These are phyloP conservation scores for Drosera capensis DNA, from an alignment of 148 eudicot genomes.

Conservation along the genomic window DNA sequence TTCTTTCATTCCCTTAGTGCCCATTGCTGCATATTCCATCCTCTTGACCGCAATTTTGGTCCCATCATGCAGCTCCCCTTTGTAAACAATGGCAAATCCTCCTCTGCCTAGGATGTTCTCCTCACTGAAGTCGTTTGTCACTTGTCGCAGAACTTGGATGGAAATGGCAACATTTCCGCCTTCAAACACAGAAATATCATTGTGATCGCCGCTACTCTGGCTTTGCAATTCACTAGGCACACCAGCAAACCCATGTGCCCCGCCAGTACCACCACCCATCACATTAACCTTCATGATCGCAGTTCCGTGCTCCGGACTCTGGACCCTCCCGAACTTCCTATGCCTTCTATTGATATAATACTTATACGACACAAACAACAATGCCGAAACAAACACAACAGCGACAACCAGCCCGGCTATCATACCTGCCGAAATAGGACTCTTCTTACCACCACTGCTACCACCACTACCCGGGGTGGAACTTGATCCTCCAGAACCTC, in stretches of 20 bases:
- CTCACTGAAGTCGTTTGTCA: constrained; percentile 50
- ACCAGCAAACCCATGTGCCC: constrained; percentile 16
- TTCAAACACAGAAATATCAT: constrained; percentile 25
- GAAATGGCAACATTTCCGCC: constrained; percentile 37
- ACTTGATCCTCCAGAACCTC: constrained; percentile 3
- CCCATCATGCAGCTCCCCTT: constrained; percentile 57
- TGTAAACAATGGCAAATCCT: constrained; percentile 65
- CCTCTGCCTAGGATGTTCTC: constrained; percentile 46
- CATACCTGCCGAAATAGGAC: constrained; percentile 15
- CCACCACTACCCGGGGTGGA: not conserved
- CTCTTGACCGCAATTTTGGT: constrained; percentile 76
- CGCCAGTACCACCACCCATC: constrained; percentile 5
- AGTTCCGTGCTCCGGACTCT: constrained; percentile 9
- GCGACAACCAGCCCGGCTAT: constrained; percentile 20
- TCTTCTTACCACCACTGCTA: constrained; percentile 2
- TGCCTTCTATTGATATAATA: constrained; percentile 9
- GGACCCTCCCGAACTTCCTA: constrained; percentile 8
- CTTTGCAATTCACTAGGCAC: constrained; percentile 25
- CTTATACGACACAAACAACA: constrained; percentile 12
- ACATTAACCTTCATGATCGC: constrained; percentile 11
- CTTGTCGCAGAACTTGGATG: constrained; percentile 43
- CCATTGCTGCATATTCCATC: constrained; percentile 44
- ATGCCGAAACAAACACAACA: constrained; percentile 6
- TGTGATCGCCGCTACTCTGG: constrained; percentile 21
- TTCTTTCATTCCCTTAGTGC: constrained; percentile 47